Evolutionary conservation across 1,139 yeast genomes (phyloP), one percentile per base, ranked within the genome.

Genomic region (Meyerozyma smithsonii): DNA sequence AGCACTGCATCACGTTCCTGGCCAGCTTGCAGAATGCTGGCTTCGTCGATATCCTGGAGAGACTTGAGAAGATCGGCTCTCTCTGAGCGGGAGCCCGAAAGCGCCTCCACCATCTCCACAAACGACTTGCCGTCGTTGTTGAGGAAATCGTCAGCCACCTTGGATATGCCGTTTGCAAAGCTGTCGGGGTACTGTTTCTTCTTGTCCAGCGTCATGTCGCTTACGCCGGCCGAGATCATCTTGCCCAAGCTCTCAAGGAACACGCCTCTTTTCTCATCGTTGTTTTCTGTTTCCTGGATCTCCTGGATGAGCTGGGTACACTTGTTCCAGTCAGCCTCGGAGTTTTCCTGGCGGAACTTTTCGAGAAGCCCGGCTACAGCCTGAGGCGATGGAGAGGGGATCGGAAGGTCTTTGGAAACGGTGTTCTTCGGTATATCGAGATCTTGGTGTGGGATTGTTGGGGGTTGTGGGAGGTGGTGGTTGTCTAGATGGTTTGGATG

Each of bases 131-230:
- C 95, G 48, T 84, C 88, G 54, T 84, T 83, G 46, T 77, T 78
- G 42, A 85, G 65, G 24, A 87, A 61, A 54, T 86, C 95, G 48
- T 86, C 94, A 0, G 94, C 92, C 39, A 86, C 84, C 11, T 77
- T 74, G 38, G 81, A 68, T 18, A 81, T 30, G 34, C 34, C 34
- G 16, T 8, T 18, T 8, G 21, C 34, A 18, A 30, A 30, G 34
- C 12, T 17, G 10, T 30, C 34, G 21, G n/a, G 34, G 10, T 16
- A 17, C 15, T 16, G 12, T n/a, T 28, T 14, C 11, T 15, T 12
- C 15, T 28, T 28, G 8, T n/a, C 35, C 12, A 10, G 12, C 10
- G 28, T 7, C 14, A 24, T 24, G n/a, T 20, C 28, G 18, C n/a
- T 23, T 8, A 8, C 20, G 14, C 20, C 36, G 8, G 6, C 28